Evolutionary conservation across 805 yeast genomes (phyloP).

Genomic region (Candida xyloterini): DNA sequence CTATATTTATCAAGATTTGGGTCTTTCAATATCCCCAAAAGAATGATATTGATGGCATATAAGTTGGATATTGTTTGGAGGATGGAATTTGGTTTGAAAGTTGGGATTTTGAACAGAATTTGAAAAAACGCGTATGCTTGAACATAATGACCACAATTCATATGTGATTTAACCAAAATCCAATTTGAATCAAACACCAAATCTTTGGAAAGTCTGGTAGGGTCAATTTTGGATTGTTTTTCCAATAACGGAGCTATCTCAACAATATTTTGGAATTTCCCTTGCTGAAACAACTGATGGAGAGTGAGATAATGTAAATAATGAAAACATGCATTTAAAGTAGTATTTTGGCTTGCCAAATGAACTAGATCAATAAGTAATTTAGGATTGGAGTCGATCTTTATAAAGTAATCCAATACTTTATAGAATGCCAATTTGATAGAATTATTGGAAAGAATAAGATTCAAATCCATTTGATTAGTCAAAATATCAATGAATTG

Average conservation of each 20-base stretch:
- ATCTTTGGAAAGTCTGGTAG: slow-evolving; percentile 5
- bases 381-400: slow-evolving; percentile 1
- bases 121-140: slow-evolving; percentile 22
- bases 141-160: slow-evolving; percentile 13
- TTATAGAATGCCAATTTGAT: slow-evolving; percentile 10
- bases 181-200: slow-evolving; percentile 20
- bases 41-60: slow-evolving; percentile 19
- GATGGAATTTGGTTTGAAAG: not conserved
- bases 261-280: not conserved
- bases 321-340: slow-evolving; percentile 4
- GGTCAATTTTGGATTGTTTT: slow-evolving; percentile 15
- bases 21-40: slow-evolving; percentile 9
- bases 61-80: slow-evolving; percentile 11
- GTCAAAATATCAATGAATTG: not conserved
- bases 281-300: slow-evolving; percentile 3
- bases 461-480: not conserved
- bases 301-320: slow-evolving; percentile 7
- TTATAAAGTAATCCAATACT: slow-evolving; percentile 3
- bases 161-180: slow-evolving; percentile 18
- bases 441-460: not conserved
- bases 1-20: slow-evolving; percentile 15
- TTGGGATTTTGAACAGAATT: slow-evolving; percentile 19
- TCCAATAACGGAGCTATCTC: not conserved
- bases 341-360: not conserved
- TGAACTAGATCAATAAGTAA: not conserved